Base-by-base conservation (phyloP, 1,284 basidiomycete genomes). In the Malassezia slooffiae region DNA sequence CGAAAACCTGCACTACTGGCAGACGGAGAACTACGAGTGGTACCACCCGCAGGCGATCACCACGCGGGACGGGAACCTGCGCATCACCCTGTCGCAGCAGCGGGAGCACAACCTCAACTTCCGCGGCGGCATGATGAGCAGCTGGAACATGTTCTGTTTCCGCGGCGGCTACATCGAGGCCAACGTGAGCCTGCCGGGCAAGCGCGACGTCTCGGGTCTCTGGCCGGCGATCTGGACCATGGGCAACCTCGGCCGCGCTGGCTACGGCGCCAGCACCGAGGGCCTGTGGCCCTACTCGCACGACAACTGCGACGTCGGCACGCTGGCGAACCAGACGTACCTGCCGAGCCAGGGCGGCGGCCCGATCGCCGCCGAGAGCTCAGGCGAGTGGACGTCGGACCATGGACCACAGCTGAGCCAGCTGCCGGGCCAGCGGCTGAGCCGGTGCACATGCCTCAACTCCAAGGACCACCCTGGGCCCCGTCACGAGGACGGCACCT, bases 211-310 rank as follows among this genome's bases (percentile, higher is more conserved):
- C 1, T 30, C 55, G 0, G 60, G 62, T 3, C 37, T 58, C 1
- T 66, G 60, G 65, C 65, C 65, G 5, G 60, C 58, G 1, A 51
- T 55, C 8, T 68, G 62, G 60, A 58, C 58, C 7, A 58, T 67
- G 61, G 65, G 65, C 40, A 67, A 67, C 24, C 75, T 93, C 3
- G 87, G 81, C 1, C 73, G 87, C 39, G 80, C 86, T 0, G 87
- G 86, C 3, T 82, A 85, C 66, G 75, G 80, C 16, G 85, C 82
- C 0, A 81, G 83, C 0, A 81, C 82, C 2, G 58, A 69, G 15
- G 64, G 67, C 1, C 50, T 58, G 36, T 69, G 66, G 66, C 66
- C 66, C 2, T 69, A 62, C 41, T 60, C 57, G 10, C 67, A 86
- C 68, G 57, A 65, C 27, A 22, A 43, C 15, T 70, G 67, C 38